Evolutionary conservation across 495 filamentous ascomycete genomes (phyloP).

Genomic region (Aspergillus indologenus): DNA sequence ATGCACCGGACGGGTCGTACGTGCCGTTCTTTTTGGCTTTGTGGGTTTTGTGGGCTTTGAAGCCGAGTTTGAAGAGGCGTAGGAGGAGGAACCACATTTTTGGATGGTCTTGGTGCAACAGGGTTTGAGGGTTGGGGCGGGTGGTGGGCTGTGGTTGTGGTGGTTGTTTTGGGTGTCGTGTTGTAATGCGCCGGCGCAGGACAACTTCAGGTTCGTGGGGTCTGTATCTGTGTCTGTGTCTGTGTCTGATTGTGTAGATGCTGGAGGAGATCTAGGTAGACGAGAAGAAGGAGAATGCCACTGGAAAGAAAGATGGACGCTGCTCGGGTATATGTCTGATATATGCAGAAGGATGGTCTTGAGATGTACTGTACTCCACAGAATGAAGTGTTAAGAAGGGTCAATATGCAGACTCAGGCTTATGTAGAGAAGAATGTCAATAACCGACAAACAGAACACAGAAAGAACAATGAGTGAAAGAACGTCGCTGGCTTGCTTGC

Average conservation of each 20-base stretch:
- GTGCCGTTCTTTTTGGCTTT: slow-evolving; percentile 27
- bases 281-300: not conserved
- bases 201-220: not conserved
- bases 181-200: slow-evolving; percentile 16
- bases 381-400: no score
- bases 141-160: slow-evolving; percentile 16
- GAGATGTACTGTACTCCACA: no score
- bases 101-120: slow-evolving; percentile 10
- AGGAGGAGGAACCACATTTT: slow-evolving; percentile 33
- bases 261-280: not conserved
- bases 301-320: no score
- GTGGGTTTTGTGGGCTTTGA: slow-evolving; percentile 32
- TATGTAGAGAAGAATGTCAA: slow-evolving; percentile 18
- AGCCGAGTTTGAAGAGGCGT: slow-evolving; percentile 31
- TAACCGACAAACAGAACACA: not conserved
- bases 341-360: no score
- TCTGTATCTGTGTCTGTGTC: not conserved
- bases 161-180: slow-evolving; percentile 5
- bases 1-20: slow-evolving; percentile 8
- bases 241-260: no score
- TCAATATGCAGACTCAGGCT: slow-evolving; percentile 13
- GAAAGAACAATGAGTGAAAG: not conserved
- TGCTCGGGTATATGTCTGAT: no score
- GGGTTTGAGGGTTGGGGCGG: not conserved
- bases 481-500: not conserved